Evolutionary conservation across 768 basidiomycete species (phyloP), one percentile per base, ranked within the genome.

Genomic region (Grammothele lineata): DNA sequence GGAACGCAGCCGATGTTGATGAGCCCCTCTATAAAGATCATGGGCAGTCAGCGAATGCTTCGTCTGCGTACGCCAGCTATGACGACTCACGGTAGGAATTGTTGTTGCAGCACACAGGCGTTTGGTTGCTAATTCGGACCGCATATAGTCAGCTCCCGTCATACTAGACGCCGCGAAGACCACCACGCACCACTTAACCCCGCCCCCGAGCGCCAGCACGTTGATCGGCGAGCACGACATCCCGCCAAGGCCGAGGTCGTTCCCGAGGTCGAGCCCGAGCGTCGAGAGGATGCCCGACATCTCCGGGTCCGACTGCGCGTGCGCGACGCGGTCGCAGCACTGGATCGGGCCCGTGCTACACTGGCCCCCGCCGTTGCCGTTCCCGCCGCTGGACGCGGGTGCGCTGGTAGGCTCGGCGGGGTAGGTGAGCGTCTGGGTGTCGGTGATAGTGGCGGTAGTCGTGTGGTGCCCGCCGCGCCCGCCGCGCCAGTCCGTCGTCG

Each of bases 271-370:
- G 22, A 53, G 36, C 3, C 52, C 57, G 14, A 61, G 47, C n/a
- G 51, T 22, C 17, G 44, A 46, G 19, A 61, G 44, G 23, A 61
- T 45, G 27, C 40, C 39, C 14, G 46, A 33, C 32, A 52, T 55
- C 10, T 43, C 43, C 7, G 25, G 25, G 32, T 38, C 43, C 8
- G 8, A 6, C 26, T 36, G 34, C 9, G 62, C 56, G 24, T 38
- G 11, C 54, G 59, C 57, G 22, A 64, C 60, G 25, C 23, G 45
- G 53, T 66, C 45, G 50, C 66, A 67, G 54, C 66, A 66, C 37
- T 63, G 60, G 32, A 62, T 47, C 12, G 55, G 26, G 26, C 64
- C 65, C 0, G 62, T 62, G 58, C 57, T 60, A 59, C 66, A 67
- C 50, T 59, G 43, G 2, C 50, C 49, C 15, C 46, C 42, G 19